Evolutionary conservation across 2,329 filamentous ascomycete genomes (phyloP).

Genomic region (Aspergillus tanneri): DNA sequence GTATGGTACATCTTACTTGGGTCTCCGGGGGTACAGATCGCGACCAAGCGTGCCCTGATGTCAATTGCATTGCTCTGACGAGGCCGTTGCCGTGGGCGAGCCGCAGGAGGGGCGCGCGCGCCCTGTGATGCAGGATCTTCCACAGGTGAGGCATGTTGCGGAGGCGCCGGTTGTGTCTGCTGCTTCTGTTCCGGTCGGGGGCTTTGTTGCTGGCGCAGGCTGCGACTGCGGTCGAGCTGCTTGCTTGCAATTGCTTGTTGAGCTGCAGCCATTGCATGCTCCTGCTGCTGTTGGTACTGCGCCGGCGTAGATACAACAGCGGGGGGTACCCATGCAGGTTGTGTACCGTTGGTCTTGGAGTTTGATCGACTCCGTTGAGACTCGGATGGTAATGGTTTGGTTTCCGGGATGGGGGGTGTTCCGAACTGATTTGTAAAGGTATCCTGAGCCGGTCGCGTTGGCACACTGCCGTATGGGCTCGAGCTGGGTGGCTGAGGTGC

Average conservation of each 20-base stretch:
- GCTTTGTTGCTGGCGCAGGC: conserved; percentile 62
- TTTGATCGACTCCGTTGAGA: conserved; percentile 69
- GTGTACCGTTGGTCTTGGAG: conserved; percentile 59
- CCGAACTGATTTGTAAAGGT: conserved; percentile 38
- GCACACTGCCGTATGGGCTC: conserved; percentile 42
- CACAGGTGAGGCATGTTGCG: conserved; percentile 39
- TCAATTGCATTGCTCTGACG: conserved; percentile 80
- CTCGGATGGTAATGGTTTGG: conserved; percentile 62
- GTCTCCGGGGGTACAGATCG: conserved; percentile 87
- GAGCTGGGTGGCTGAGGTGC: conserved; percentile 44
- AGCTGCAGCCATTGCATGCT: conserved; percentile 75
- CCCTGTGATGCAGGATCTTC: conserved; percentile 39
- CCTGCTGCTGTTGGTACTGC: conserved; percentile 69
- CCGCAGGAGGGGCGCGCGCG: conserved; percentile 52
- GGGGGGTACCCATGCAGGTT: conserved; percentile 48
- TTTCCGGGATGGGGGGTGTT: conserved; percentile 55
- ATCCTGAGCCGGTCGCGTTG: conserved; percentile 59
- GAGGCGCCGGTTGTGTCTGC: conserved; percentile 25
- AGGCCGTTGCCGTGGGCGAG: conserved; percentile 72
- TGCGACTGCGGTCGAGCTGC: conserved; percentile 69
- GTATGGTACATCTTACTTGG: conserved; percentile 83
- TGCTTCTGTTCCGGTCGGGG: conserved; percentile 54
- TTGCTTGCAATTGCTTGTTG: conserved; percentile 71
- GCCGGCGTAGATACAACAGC: conserved; percentile 39
- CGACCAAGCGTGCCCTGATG: conserved; percentile 76